Evolutionary conservation across 441 rosid genomes (phyloP).

Genomic region (Dalechampia spathulata): DNA sequence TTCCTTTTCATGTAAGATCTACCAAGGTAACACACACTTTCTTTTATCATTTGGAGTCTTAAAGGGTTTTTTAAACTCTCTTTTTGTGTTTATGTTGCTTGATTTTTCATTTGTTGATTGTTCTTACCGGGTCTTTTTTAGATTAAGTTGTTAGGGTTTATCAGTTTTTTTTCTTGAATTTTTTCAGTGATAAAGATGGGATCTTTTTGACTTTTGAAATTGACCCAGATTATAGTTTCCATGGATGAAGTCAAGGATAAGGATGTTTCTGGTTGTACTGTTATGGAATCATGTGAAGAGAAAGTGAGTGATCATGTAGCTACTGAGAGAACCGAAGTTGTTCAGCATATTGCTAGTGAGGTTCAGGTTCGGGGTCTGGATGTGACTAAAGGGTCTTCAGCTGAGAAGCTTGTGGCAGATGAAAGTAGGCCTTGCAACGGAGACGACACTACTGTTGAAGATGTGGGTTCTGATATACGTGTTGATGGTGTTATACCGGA

Average conservation of each 20-base stretch:
- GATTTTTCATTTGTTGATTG: slow-evolving; percentile 3
- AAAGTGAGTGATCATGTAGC: slow-evolving; percentile 15
- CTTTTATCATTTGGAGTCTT: background rate
- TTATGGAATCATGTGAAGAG: slow-evolving; percentile 20
- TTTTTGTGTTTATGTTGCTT: background rate
- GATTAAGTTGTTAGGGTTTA: slow-evolving; percentile 27
- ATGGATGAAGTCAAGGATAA: slow-evolving; percentile 43
- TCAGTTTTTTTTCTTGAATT: background rate
- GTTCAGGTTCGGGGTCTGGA: slow-evolving; percentile 5
- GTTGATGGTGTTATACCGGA: slow-evolving; percentile 36
- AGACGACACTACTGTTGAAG: slow-evolving; percentile 37
- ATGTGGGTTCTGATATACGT: slow-evolving; percentile 33
- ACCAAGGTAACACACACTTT: slow-evolving; percentile 26
- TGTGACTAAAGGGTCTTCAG: slow-evolving; percentile 14
- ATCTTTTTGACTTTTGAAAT: slow-evolving; percentile 21
- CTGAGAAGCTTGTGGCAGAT: slow-evolving; percentile 17
- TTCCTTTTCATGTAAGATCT: slow-evolving; percentile 23
- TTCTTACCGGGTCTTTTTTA: background rate
- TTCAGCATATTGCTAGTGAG: slow-evolving; percentile 19
- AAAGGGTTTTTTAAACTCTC: slow-evolving; percentile 8
- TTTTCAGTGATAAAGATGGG: background rate
- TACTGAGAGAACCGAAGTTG: slow-evolving; percentile 21
- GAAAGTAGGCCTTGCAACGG: slow-evolving; percentile 28
- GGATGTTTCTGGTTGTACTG: slow-evolving; percentile 23
- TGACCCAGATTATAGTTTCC: slow-evolving; percentile 19